A percentile compares a stretch with the other conserved stretches of the same genome.
These are phyloP conservation scores for Anthostomella pinea DNA, from an alignment of 2,329 filamentous ascomycete genomes.

Conservation along the genomic window DNA sequence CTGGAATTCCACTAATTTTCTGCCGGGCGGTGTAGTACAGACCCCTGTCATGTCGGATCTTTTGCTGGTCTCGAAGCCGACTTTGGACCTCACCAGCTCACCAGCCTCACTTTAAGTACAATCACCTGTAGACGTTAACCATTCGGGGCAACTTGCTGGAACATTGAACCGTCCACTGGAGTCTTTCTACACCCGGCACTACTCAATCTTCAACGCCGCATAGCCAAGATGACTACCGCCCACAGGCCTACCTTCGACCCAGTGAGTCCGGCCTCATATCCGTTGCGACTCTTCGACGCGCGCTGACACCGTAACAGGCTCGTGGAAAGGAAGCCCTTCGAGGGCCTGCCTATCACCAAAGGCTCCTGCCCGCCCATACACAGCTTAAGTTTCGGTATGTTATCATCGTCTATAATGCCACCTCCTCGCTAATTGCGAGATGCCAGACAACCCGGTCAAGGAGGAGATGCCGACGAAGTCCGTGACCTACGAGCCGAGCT, in stretches of 20 bases:
- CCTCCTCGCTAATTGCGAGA: background rate
- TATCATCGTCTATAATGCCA: too few relatives aligned
- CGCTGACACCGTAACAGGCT: conserved; percentile 53
- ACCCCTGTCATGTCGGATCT: conserved; percentile 22
- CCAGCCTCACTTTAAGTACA: too few relatives aligned
- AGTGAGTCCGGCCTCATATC: conserved; percentile 51
- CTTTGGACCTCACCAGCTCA: too few relatives aligned
- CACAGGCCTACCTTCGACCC: conserved; percentile 95
- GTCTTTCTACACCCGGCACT: background rate
- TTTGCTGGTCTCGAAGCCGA: conserved; percentile 11
- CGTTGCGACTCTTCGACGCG: background rate
- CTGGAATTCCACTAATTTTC: conserved; percentile 35
- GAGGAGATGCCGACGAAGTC: conserved; percentile 69
- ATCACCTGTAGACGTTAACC: too few relatives aligned
- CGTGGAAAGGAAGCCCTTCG: conserved; percentile 92
- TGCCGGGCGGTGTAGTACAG: conserved; percentile 48
- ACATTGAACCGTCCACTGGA: background rate
- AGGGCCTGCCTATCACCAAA: conserved; percentile 93
- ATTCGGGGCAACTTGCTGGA: too few relatives aligned
- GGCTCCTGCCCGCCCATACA: conserved; percentile 89
- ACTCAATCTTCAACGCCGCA: background rate
- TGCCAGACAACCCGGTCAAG: conserved; percentile 76
- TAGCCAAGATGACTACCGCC: conserved; percentile 60
- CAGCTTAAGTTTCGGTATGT: conserved; percentile 79
- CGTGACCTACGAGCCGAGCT: conserved; percentile 90